Conservation (phyloP, 2,329 filamentous ascomycete species). For the Fusarium pilosicola region DNA sequence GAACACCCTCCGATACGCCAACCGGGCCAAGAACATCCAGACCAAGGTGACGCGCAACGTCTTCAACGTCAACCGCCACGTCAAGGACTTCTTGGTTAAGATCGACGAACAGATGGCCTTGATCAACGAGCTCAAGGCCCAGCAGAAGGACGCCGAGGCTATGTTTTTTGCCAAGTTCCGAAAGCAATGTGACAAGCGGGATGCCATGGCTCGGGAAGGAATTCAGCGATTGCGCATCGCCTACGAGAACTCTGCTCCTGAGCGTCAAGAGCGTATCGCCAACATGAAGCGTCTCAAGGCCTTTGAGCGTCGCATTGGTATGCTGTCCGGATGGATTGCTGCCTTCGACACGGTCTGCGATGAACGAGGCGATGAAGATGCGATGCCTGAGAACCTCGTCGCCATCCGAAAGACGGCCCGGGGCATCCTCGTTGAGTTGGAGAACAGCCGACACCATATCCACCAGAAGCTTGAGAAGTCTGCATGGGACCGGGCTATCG, state of each 20-base stretch:
- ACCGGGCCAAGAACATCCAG: constrained; percentile 98
- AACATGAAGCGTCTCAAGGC: constrained; percentile 85
- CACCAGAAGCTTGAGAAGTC: constrained; percentile 83
- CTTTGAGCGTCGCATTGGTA: constrained; percentile 83
- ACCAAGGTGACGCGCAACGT: constrained; percentile 99
- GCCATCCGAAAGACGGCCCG: constrained; percentile 88
- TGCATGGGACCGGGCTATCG: constrained; percentile 88
- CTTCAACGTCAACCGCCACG: constrained; percentile 98
- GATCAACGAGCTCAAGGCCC: constrained; percentile 93
- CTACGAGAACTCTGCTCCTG: constrained; percentile 80
- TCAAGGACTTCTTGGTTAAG: constrained; percentile 99
- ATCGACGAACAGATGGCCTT: constrained; percentile 98
- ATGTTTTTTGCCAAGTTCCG: constrained; percentile 87
- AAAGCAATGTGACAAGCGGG: constrained; percentile 88
- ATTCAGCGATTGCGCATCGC: constrained; percentile 81
- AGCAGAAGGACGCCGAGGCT: constrained; percentile 89
- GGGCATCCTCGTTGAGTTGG: constrained; percentile 88
- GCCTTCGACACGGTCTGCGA: constrained; percentile 89
- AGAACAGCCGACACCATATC: constrained; percentile 89
- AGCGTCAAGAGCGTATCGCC: constrained; percentile 81
- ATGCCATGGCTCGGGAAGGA: constrained; percentile 79
- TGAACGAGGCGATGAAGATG: constrained; percentile 60
- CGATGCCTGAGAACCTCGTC: constrained; percentile 73
- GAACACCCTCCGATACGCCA: constrained; percentile 96
- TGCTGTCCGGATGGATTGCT: constrained; percentile 92